Base-by-base conservation (phyloP, 2,329 filamentous ascomycete genomes). In the Exophiala alcalophila region DNA sequence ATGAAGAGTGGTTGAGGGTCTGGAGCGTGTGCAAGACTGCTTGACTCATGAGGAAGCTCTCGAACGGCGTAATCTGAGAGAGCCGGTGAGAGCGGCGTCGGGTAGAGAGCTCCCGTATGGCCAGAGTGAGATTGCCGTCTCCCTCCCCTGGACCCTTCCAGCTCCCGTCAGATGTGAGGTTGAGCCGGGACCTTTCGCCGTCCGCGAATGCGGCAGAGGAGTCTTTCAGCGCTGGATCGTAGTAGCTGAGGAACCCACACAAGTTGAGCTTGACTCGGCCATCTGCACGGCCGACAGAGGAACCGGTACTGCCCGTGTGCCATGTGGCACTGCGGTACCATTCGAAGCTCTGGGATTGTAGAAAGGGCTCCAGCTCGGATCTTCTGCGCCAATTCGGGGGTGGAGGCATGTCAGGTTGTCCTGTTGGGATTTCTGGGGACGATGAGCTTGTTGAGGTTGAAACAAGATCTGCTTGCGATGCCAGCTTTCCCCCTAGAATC, bases 181-280 rank as follows among this genome's bases (percentile, higher is more conserved):
- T 74, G 21, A 72, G 57, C 3, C 41, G 40, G 21, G 49, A 40
- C 26, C 50, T 57, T 47, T 74, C 70, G 14, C 57, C 52, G 4
- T 47, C 28, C 0, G 60, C 57, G 16, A 68, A 59, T 3, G 59
- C 53, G 27, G 51, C 37, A 5, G 54, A 56, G 36, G 67, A 60
- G 21, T 61, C 57, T 3, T 37, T 38, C 23, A 69, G 64, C 8
- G 46, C 53, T 1, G 61, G 61, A 30, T 69, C 63, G 47, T 74
- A 74, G 56, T 70, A 74, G 42, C 63, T 71, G 36, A 71, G 53
- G 27, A 74, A 58, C 1, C 67, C 67, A 49, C 70, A 73, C 15
- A 56, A 57, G n/a, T 65, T 56, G 2, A 67, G 52, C 40, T 59
- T 63, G 1, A 69, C 63, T 12, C 70, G 57, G 11, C 59, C 55